Evolutionary conservation across 2,329 filamentous ascomycete species (phyloP).

Genomic region (Aspergillus sojae): DNA sequence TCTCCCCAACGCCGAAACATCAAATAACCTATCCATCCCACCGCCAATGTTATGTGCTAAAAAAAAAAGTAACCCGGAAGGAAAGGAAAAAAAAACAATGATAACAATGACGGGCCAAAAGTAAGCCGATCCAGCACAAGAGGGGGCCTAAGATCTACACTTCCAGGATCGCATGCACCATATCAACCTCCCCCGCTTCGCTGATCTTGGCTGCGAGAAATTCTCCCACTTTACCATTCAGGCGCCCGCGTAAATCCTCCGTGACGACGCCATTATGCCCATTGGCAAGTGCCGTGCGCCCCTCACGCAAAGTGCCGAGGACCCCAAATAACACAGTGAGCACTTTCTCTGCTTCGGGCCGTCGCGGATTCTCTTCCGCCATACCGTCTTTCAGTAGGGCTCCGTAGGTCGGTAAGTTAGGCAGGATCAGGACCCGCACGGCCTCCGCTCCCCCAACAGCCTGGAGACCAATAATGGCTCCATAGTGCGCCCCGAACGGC

Average conservation of each 20-base stretch:
- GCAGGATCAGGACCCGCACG: constrained; percentile 65
- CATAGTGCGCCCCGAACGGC: constrained; percentile 82
- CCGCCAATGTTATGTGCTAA: background rate
- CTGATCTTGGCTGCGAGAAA: constrained; percentile 45
- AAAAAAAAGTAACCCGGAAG: background rate
- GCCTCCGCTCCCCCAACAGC: constrained; percentile 72
- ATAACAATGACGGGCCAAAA: background rate
- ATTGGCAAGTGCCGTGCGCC: constrained; percentile 44
- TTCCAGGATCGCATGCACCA: constrained; percentile 44
- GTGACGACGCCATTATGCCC: constrained; percentile 40
- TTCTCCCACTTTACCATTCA: constrained; percentile 45
- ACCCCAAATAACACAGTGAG: constrained; percentile 59
- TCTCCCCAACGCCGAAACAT: background rate
- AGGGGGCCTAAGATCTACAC: constrained; percentile 18
- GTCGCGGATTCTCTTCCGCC: constrained; percentile 52
- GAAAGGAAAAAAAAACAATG: background rate
- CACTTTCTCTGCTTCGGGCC: constrained; percentile 63
- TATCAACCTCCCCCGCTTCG: constrained; percentile 42
- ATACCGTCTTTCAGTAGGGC: constrained; percentile 60
- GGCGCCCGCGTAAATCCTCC: constrained; percentile 39
- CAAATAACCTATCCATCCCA: background rate
- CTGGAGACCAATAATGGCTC: constrained; percentile 78
- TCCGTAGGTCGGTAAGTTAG: constrained; percentile 67
- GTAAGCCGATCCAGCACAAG: constrained; percentile 1
- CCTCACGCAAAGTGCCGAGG: constrained; percentile 57